phyloP scores from a whole-genome alignment of 352 stramenopile genomes.

The Phytophthora ohioensis region DNA sequence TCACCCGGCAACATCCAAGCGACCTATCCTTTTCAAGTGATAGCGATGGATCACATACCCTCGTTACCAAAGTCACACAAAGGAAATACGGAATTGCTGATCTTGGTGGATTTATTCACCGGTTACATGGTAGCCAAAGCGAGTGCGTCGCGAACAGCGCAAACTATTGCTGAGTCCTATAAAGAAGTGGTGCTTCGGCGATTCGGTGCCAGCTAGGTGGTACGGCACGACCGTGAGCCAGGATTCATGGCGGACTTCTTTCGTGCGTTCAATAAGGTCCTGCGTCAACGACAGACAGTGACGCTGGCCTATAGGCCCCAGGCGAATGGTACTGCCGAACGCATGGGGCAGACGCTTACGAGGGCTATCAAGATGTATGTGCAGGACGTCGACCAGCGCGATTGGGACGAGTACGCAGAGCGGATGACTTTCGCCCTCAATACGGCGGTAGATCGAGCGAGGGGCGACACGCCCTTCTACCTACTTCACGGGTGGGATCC shows the following conservation, averaged over 20 bases:
- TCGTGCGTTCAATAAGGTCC: conserved; percentile 25
- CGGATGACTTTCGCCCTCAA: conserved; percentile 37
- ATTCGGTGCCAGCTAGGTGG: conserved; percentile 29
- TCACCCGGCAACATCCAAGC: conserved; percentile 23
- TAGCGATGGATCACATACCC: conserved; percentile 43
- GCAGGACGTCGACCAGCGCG: conserved; percentile 21
- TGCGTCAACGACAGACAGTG: conserved; percentile 13
- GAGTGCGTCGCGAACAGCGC: conserved; percentile 15
- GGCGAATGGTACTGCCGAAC: conserved; percentile 26
- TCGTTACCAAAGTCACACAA: conserved; percentile 30
- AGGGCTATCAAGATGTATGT: conserved; percentile 34
- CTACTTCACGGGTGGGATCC: conserved; percentile 1
- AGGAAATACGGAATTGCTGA: conserved; percentile 43
- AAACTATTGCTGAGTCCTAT: conserved; percentile 38
- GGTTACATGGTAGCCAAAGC: conserved; percentile 24
- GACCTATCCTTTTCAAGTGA: conserved; percentile 32
- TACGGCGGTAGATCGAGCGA: conserved; percentile 14
- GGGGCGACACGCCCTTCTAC: conserved; percentile 11
- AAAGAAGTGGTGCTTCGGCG: conserved; percentile 25
- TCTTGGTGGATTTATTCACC: not conserved
- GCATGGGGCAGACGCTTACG: conserved; percentile 35
- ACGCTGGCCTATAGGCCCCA: conserved; percentile 35
- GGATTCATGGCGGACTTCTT: conserved; percentile 42
- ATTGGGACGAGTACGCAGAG: conserved; percentile 43
- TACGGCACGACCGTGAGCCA: conserved; percentile 36